phyloP scores from a whole-genome alignment of 768 basidiomycete species.

The Clathrus columnatus region DNA sequence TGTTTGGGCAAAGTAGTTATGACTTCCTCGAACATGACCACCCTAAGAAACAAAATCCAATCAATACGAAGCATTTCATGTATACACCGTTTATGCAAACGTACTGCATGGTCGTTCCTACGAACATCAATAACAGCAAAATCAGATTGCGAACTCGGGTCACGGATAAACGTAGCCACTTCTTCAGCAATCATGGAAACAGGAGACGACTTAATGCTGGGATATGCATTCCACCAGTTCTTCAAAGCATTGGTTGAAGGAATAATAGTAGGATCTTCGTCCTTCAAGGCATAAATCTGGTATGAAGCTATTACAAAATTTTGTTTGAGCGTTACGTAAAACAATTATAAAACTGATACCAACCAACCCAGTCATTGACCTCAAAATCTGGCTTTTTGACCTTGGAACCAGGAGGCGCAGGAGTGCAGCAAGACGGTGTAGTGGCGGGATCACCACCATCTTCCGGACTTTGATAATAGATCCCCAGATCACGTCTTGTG shows the following conservation, averaged over 20 bases:
- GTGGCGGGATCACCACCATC: neutral
- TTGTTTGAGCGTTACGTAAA: neutral
- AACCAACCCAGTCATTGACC: slow-evolving; percentile 38
- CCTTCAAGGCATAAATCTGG: slow-evolving; percentile 38
- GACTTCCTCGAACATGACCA: neutral
- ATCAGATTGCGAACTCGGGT: neutral
- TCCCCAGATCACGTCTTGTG: slow-evolving; percentile 33
- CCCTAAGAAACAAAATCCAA: neutral
- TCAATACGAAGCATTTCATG: neutral
- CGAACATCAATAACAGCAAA: neutral
- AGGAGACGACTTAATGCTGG: slow-evolving; percentile 25
- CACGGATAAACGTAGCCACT: neutral
- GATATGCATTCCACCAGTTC: slow-evolving; percentile 50
- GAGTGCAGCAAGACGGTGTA: neutral
- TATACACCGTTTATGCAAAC: neutral
- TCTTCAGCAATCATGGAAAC: slow-evolving; percentile 13
- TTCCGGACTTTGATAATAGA: slow-evolving; percentile 21
- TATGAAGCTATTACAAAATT: slow-evolving; percentile 29
- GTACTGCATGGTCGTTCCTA: neutral
- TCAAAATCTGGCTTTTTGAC: slow-evolving; percentile 21
- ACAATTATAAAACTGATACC: slow-evolving; percentile 12
- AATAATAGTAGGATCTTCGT: slow-evolving; percentile 1
- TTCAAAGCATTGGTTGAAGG: slow-evolving; percentile 21
- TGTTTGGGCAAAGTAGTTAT: neutral
- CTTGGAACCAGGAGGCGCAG: neutral